Base-by-base conservation (phyloP, 2,329 filamentous ascomycete species). In the Verruconis gallopava region DNA sequence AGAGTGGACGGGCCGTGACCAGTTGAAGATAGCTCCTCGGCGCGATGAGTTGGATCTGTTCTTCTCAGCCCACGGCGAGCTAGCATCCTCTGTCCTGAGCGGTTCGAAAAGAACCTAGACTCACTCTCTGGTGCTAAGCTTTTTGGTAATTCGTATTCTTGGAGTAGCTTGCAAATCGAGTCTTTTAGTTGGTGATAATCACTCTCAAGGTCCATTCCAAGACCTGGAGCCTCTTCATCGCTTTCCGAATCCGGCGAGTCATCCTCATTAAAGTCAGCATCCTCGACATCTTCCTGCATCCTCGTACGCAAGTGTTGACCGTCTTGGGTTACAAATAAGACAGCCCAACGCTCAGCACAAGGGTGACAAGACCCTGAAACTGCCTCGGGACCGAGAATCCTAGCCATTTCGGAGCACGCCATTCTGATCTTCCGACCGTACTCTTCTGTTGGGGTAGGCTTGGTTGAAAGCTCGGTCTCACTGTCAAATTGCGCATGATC, bases 181-280 rank as follows among this genome's bases (percentile, higher is more conserved):
- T 85, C 79, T 44, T 88, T 79, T 3, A 93, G 63, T 48, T 84
- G 80, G 53, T 86, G 81, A 50, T 88, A 86, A 53, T 86, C 82
- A 51, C 81, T 83, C 56, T 83, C 78, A 3, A 85, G 65, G 40
- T 83, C 81, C 0, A 68, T 55, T 9, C 60, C 59, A 32, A 66
- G 61, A 2, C 56, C 58, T 4, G 57, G 51, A 15, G 60, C 59
- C 42, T 67, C 63, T 21, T 67, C 64, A 49, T 64, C 65, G 35
- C 73, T 69, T 43, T 56, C 61, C 15, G 35, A 38, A 4, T 72
- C 69, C 17, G 66, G 65, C 1, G 62, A 65, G 14, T 71, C 68
- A 20, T 81, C 77, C 34, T 80, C 75, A 20, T 78, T 11, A 72
- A 73, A 72, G 13, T 83, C 59, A 28, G 65, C 77, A 22, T 76